A percentile compares a stretch with the other conserved stretches of the same genome.
These are phyloP conservation scores for Psilocybe subaeruginosa DNA, from an alignment of 768 basidiomycete species.

Conservation along the genomic window DNA sequence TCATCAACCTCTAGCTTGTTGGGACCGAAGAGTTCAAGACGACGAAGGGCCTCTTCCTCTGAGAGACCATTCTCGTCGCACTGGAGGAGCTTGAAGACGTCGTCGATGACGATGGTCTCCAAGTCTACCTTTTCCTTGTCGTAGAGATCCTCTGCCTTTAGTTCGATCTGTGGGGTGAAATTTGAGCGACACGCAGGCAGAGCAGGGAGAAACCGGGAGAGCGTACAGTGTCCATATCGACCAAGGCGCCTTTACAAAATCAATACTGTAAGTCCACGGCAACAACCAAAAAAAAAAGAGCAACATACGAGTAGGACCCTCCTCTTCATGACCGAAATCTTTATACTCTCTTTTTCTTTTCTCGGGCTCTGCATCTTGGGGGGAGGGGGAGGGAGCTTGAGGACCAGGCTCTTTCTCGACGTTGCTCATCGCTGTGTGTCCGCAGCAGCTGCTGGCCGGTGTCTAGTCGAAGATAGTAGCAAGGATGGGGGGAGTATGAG, in stretches of 20 bases:
- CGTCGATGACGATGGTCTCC: constrained; percentile 94
- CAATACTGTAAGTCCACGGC: constrained; percentile 15
- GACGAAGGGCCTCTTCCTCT: constrained; percentile 74
- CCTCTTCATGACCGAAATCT: constrained; percentile 78
- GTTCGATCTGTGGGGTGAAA: constrained; percentile 61
- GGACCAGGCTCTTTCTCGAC: constrained; percentile 65
- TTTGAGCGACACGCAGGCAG: constrained; percentile 4
- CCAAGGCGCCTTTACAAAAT: constrained; percentile 66
- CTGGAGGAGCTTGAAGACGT: constrained; percentile 95
- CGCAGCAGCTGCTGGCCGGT: constrained; percentile 13
- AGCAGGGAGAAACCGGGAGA: constrained; percentile 7
- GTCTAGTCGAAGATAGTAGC: constrained; percentile 6
- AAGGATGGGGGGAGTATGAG: constrained; percentile 9
- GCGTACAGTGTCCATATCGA: constrained; percentile 80
- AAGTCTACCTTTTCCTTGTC: constrained; percentile 99
- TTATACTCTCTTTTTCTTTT: constrained; percentile 85
- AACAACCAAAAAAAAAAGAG: constrained; percentile 4
- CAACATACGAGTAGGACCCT: constrained; percentile 67
- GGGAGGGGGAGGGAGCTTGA: constrained; percentile 38
- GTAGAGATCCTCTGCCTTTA: constrained; percentile 92
- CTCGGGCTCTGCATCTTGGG: constrained; percentile 34
- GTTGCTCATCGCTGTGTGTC: constrained; percentile 25
- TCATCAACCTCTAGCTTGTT: constrained; percentile 94
- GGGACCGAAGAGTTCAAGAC: constrained; percentile 92
- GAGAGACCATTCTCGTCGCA: constrained; percentile 83